A percentile compares a stretch with the other conserved stretches of the same genome.
Conservation (phyloP, 495 filamentous ascomycete genomes). For the Darksidea phi region DNA sequence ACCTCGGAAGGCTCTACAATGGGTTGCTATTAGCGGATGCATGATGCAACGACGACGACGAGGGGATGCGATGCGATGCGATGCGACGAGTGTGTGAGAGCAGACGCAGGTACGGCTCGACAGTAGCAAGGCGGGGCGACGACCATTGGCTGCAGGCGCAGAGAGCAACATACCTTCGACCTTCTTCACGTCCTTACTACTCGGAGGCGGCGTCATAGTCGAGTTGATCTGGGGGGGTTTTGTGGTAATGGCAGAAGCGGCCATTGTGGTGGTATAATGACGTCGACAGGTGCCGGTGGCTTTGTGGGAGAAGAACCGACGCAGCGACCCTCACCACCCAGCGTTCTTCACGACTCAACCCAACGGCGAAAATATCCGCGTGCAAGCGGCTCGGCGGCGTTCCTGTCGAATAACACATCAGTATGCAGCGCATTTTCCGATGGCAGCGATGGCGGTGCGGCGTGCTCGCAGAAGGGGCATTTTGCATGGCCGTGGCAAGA, state of each 20-base stretch:
- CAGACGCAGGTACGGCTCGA: not conserved
- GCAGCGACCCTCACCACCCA: not conserved
- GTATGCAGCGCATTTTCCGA: no score
- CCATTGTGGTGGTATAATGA: not conserved
- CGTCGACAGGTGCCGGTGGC: not conserved
- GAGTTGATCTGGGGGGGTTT: slow-evolving; percentile 17
- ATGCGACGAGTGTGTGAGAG: not conserved
- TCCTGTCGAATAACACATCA: no score
- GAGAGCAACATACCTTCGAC: slow-evolving; percentile 37
- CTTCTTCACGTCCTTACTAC: slow-evolving; percentile 34
- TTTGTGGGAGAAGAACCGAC: not conserved
- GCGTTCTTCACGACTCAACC: not conserved
- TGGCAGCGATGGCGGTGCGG: no score
- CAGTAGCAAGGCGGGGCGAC: not conserved
- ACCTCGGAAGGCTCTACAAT: slow-evolving; percentile 12
- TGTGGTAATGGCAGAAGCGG: not conserved
- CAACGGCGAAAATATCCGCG: no score
- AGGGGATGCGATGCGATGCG: not conserved
- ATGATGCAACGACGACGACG: not conserved
- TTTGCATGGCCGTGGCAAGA: no score
- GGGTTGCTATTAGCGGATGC: slow-evolving; percentile 14
- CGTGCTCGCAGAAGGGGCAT: no score
- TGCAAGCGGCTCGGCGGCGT: no score
- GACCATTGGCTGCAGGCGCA: not conserved
- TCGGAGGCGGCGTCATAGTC: slow-evolving; percentile 42